Conservation (phyloP, 768 basidiomycete species). For the Crassisporium funariophilum region DNA sequence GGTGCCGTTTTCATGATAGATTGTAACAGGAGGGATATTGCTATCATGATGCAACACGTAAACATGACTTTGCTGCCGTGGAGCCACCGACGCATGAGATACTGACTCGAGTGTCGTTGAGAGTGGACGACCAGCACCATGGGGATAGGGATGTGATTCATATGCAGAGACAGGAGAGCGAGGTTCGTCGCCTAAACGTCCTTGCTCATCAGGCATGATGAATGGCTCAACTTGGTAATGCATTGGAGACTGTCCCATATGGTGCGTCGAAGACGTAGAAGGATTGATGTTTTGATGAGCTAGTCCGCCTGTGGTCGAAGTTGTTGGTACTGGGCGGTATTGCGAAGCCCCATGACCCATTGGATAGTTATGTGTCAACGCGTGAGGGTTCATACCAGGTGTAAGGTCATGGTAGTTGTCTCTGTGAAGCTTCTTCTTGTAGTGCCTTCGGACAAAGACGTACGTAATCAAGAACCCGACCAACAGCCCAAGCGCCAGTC, state of each 20-base stretch:
- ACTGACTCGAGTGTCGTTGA: slow-evolving; percentile 15
- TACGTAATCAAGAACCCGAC: slow-evolving; percentile 35
- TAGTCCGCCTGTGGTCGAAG: slow-evolving; percentile 16
- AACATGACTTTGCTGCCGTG: slow-evolving; percentile 32
- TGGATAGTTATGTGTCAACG: slow-evolving; percentile 16
- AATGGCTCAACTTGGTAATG: slow-evolving; percentile 49
- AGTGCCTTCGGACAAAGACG: slow-evolving; percentile 31
- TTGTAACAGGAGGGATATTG: slow-evolving; percentile 58
- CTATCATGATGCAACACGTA: slow-evolving; percentile 66
- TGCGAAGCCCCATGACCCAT: slow-evolving; percentile 17
- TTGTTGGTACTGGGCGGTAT: slow-evolving; percentile 30
- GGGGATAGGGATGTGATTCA: background rate
- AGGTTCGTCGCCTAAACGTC: slow-evolving; percentile 15
- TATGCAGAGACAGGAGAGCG: slow-evolving; percentile 14
- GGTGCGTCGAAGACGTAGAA: slow-evolving; percentile 19
- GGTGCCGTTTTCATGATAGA: slow-evolving; percentile 55
- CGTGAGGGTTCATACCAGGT: slow-evolving; percentile 23
- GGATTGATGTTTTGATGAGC: slow-evolving; percentile 12
- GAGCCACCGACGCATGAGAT: slow-evolving; percentile 2
- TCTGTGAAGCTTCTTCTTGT: slow-evolving; percentile 20
- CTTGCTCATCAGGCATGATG: slow-evolving; percentile 38
- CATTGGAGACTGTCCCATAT: slow-evolving; percentile 8
- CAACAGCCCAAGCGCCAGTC: slow-evolving; percentile 38
- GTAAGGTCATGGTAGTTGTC: slow-evolving; percentile 29
- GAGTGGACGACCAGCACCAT: slow-evolving; percentile 7